Conservation (phyloP, 768 basidiomycete species). For the Suillus lakei region DNA sequence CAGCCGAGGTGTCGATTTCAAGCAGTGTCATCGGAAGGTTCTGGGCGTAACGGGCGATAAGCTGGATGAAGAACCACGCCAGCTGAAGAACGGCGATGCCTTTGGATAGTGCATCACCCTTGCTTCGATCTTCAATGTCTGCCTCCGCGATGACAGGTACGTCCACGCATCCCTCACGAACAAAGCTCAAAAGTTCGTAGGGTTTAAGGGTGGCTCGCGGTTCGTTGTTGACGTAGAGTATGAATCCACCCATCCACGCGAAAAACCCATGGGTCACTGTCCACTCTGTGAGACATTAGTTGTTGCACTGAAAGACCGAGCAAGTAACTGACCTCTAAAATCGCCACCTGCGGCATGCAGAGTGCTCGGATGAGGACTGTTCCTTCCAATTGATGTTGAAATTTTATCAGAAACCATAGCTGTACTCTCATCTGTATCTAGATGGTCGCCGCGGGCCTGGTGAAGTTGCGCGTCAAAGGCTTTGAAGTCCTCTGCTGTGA, state of each 20-base stretch:
- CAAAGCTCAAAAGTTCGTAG: not conserved
- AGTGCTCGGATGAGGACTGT: not conserved
- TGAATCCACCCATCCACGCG: conserved; percentile 28
- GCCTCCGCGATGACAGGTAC: conserved; percentile 12
- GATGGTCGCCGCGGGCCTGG: not conserved
- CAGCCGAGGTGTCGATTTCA: conserved; percentile 53
- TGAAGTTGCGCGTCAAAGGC: not conserved
- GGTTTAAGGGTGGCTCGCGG: conserved; percentile 7
- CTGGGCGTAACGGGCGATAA: conserved; percentile 28
- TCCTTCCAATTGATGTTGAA: not conserved
- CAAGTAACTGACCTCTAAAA: not conserved
- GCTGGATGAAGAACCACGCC: conserved; percentile 41
- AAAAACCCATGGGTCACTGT: conserved; percentile 22
- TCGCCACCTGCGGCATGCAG: not conserved
- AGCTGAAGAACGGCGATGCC: conserved; percentile 39
- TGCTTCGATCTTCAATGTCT: not conserved
- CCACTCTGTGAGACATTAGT: not conserved
- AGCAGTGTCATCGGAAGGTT: conserved; percentile 46
- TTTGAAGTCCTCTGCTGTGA: not conserved
- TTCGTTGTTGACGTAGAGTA: conserved; percentile 6
- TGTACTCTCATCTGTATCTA: not conserved
- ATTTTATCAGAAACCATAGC: not conserved
- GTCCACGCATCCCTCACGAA: not conserved
- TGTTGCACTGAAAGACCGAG: not conserved
- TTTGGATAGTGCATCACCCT: conserved; percentile 39